A percentile compares a stretch with the other conserved stretches of the same genome.
phyloP scores from a whole-genome alignment of 768 basidiomycete species.

The Boletus subcaerulescens region DNA sequence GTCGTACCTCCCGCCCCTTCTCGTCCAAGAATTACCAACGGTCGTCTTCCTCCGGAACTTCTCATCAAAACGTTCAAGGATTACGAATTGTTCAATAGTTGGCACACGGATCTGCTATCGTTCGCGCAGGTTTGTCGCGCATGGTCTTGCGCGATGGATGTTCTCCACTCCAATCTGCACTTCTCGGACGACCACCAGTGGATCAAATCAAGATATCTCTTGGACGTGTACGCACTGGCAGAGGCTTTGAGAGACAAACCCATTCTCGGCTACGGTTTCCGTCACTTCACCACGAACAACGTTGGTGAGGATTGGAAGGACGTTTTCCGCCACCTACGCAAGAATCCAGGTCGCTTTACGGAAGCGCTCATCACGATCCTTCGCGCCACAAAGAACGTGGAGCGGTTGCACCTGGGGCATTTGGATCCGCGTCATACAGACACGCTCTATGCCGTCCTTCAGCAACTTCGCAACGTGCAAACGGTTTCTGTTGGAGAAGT shows the following conservation, averaged over 20 bases:
- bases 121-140: slow-evolving; percentile 26
- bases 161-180: slow-evolving; percentile 11
- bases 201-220: neutral
- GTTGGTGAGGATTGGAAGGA: slow-evolving; percentile 6
- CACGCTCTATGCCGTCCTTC: slow-evolving; percentile 9
- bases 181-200: slow-evolving; percentile 16
- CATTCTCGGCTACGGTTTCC: slow-evolving; percentile 6
- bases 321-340: neutral
- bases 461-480: slow-evolving; percentile 7
- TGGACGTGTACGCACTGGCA: slow-evolving; percentile 19
- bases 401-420: slow-evolving; percentile 9
- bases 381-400: slow-evolving; percentile 15
- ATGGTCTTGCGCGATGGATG: slow-evolving; percentile 23
- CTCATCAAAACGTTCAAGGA: slow-evolving; percentile 22
- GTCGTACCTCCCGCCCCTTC: slow-evolving; percentile 8
- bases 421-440: slow-evolving; percentile 12
- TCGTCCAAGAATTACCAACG: slow-evolving; percentile 2
- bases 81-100: slow-evolving; percentile 13
- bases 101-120: slow-evolving; percentile 21
- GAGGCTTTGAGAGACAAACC: slow-evolving; percentile 16
- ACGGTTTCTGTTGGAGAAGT: slow-evolving; percentile 13
- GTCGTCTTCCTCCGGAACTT: slow-evolving; percentile 19
- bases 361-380: slow-evolving; percentile 18
- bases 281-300: slow-evolving; percentile 19
- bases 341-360: slow-evolving; percentile 8